These are phyloP conservation scores for Sarcocystis neurona DNA, from an alignment of 169 alveolate species.

Conservation along the genomic window DNA sequence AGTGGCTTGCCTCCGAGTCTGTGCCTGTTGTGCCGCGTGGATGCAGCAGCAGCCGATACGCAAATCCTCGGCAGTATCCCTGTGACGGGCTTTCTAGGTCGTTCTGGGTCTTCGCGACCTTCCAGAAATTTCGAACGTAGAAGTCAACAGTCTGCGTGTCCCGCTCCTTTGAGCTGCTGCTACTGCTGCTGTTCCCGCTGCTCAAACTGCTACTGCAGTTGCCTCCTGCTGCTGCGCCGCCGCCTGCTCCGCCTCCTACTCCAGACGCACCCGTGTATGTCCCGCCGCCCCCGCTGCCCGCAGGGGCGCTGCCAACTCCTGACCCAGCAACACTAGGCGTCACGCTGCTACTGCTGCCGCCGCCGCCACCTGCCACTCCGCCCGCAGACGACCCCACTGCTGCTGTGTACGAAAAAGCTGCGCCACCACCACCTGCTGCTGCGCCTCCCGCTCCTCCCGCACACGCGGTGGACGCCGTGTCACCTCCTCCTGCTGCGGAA, in stretches of 20 bases:
- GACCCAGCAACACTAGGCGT: background rate
- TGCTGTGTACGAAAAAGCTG: background rate
- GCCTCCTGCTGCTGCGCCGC: background rate
- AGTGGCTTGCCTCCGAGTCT: conserved; percentile 83
- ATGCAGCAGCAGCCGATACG: conserved; percentile 81
- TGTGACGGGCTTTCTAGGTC: conserved; percentile 88
- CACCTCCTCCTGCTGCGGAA: background rate
- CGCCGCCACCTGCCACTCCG: background rate
- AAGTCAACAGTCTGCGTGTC: conserved; percentile 71
- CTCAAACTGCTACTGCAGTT: background rate
- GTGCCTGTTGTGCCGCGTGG: conserved; percentile 90
- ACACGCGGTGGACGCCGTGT: background rate
- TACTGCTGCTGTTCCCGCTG: conserved; percentile 11
- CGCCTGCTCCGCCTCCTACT: background rate
- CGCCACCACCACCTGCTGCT: background rate
- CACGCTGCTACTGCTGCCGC: conserved; percentile 39
- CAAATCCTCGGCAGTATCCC: conserved; percentile 88
- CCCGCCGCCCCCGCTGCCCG: background rate
- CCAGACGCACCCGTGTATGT: background rate
- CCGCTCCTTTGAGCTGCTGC: background rate
- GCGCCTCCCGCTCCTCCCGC: background rate
- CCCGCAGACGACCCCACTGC: background rate
- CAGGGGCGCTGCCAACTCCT: background rate
- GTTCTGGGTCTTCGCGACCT: conserved; percentile 86
- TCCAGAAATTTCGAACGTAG: conserved; percentile 88